A percentile compares a stretch with the other conserved stretches of the same genome.
Conservation (phyloP, 2,329 filamentous ascomycete genomes). For the Chrysoporthe puriensis region DNA sequence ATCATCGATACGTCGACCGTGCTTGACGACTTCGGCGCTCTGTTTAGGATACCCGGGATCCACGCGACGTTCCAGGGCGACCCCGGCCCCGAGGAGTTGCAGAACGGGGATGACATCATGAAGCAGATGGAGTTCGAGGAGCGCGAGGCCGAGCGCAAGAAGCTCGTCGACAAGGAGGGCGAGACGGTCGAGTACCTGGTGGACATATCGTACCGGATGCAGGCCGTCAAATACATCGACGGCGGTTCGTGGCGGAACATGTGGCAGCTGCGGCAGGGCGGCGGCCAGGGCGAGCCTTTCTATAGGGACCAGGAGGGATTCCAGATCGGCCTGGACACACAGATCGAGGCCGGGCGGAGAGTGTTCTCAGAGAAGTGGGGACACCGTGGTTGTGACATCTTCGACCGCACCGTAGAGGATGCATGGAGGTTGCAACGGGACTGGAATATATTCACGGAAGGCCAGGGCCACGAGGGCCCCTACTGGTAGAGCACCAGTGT, state of each 20-base stretch:
- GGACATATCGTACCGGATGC: constrained; percentile 42
- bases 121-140: constrained; percentile 38
- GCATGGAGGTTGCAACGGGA: constrained; percentile 44
- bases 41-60: constrained; percentile 45
- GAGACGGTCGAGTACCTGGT: constrained; percentile 38
- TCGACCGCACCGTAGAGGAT: constrained; percentile 39
- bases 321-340: constrained; percentile 47
- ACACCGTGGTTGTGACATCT: constrained; percentile 43
- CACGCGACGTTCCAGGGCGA: constrained; percentile 40
- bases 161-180: constrained; percentile 33
- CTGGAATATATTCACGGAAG: constrained; percentile 36
- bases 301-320: constrained; percentile 54
- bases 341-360: constrained; percentile 48
- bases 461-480: constrained; percentile 29
- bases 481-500: constrained; percentile 23
- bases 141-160: constrained; percentile 41
- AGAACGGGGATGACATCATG: constrained; percentile 34
- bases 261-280: constrained; percentile 56
- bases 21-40: constrained; percentile 47
- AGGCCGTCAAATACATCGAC: constrained; percentile 46
- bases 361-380: constrained; percentile 48
- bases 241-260: constrained; percentile 50
- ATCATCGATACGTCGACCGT: constrained; percentile 47
- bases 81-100: constrained; percentile 36
- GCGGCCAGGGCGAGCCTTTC: constrained; percentile 57